Percentiles rank a stretch among this genome's conserved stretches.
Conservation (phyloP, 2,329 filamentous ascomycete genomes). For the Tolypocladium amazonense region DNA sequence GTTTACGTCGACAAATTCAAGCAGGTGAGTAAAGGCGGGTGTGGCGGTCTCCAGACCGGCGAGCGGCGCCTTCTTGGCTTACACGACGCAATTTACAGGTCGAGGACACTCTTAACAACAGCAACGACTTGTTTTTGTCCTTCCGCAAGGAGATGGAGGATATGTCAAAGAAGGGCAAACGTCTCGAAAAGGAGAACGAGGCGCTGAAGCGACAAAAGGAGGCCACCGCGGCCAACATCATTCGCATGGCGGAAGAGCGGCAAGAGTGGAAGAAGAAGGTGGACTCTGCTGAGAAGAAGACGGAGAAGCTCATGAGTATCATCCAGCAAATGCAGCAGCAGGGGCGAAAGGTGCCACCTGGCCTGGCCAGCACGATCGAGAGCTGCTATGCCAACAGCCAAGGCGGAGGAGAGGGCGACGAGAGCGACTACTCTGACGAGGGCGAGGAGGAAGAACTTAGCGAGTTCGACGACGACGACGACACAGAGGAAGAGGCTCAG, state of each 20-base stretch:
- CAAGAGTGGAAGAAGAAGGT: slow-evolving; percentile 68
- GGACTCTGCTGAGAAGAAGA: slow-evolving; percentile 52
- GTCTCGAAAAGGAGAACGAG: slow-evolving; percentile 92
- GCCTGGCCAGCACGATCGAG: slow-evolving; percentile 49
- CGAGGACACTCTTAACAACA: slow-evolving; percentile 96
- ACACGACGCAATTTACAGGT: slow-evolving; percentile 47
- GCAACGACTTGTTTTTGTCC: slow-evolving; percentile 92
- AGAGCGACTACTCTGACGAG: slow-evolving; percentile 55
- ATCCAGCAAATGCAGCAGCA: slow-evolving; percentile 96
- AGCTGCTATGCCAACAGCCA: slow-evolving; percentile 45
- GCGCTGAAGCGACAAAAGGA: slow-evolving; percentile 87
- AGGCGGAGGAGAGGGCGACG: slow-evolving; percentile 41
- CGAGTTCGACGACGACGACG: slow-evolving; percentile 57
- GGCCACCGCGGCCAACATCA: slow-evolving; percentile 84
- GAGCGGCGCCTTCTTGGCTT: neutral
- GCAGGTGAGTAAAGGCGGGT: slow-evolving; percentile 56
- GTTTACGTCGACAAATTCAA: slow-evolving; percentile 99
- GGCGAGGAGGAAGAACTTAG: slow-evolving; percentile 52
- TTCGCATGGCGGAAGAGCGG: slow-evolving; percentile 94
- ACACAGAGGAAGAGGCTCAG: slow-evolving; percentile 40
- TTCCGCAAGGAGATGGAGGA: slow-evolving; percentile 99
- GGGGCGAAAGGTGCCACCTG: slow-evolving; percentile 64
- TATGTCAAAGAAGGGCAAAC: slow-evolving; percentile 98
- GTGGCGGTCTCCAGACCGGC: too few species aligned
- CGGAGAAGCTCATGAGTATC: slow-evolving; percentile 84